Conservation (phyloP, 441 rosid species). For the Adansonia grandidieri region DNA sequence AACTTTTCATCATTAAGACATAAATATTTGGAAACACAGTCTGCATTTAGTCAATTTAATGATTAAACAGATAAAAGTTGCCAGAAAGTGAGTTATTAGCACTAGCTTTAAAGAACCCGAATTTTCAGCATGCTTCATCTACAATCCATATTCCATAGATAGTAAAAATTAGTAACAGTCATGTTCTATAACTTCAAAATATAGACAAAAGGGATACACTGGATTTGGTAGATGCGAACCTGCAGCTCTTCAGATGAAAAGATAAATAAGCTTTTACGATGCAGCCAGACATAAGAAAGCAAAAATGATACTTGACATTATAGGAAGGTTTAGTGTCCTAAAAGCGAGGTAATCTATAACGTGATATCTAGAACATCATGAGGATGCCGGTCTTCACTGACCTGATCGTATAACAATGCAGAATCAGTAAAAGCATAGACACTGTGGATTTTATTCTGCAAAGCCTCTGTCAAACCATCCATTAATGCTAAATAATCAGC, state of each 20-base stretch:
- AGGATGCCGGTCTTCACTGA: background rate
- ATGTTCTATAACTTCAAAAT: background rate
- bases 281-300: background rate
- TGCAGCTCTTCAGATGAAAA: background rate
- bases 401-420: slow-evolving; percentile 57
- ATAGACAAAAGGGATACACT: background rate
- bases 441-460: slow-evolving; percentile 54
- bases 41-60: no score
- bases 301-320: background rate
- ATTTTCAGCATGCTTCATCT: background rate
- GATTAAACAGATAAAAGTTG: no score
- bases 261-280: background rate
- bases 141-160: background rate
- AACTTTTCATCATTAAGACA: no score
- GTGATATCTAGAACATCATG: no score
- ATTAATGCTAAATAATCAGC: slow-evolving; percentile 82
- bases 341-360: background rate
- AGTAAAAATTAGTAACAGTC: background rate
- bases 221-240: background rate
- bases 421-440: slow-evolving; percentile 87
- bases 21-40: no score
- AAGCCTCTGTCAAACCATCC: slow-evolving; percentile 83
- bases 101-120: background rate
- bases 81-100: background rate
- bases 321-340: background rate